A percentile compares a stretch with the other conserved stretches of the same genome.
These are phyloP conservation scores for Phlegmacium glaucopus DNA, from an alignment of 768 basidiomycete genomes.

Conservation along the genomic window DNA sequence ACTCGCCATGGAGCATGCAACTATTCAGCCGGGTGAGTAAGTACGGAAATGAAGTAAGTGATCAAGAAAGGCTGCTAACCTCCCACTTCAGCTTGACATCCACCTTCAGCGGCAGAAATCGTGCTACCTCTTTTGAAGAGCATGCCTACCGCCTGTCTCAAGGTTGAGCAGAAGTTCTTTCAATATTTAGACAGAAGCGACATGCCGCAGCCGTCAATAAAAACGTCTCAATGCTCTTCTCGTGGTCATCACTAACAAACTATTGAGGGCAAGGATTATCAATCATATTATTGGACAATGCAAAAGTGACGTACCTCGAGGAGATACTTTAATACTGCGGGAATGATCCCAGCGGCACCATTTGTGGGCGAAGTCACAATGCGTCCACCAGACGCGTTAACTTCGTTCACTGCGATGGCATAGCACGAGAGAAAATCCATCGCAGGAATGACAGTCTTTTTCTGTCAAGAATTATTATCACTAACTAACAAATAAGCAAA, in stretches of 20 bases:
- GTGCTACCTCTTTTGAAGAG: constrained; percentile 96
- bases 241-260: constrained; percentile 89
- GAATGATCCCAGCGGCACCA: constrained; percentile 92
- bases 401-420: constrained; percentile 93
- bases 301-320: constrained; percentile 50
- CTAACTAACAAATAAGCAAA: too few relatives aligned
- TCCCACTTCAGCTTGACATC: constrained; percentile 94
- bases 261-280: constrained; percentile 23
- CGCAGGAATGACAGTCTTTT: constrained; percentile 85
- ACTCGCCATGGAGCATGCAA: constrained; percentile 95
- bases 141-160: constrained; percentile 80
- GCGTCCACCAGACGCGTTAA: constrained; percentile 88
- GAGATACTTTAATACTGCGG: constrained; percentile 87
- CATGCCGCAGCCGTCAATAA: constrained; percentile 82
- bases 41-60: neutral
- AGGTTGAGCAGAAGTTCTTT: constrained; percentile 1
- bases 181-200: constrained; percentile 8
- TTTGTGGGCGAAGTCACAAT: constrained; percentile 96
- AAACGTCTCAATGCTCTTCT: constrained; percentile 86
- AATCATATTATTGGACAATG: constrained; percentile 1
- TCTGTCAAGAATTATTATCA: constrained; percentile 34
- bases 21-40: constrained; percentile 28
- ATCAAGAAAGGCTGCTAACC: constrained; percentile 38
- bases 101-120: constrained; percentile 94
- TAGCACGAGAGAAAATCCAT: constrained; percentile 94